Conservation (phyloP, 768 basidiomycete species). For the Exsudoporus frostii region DNA sequence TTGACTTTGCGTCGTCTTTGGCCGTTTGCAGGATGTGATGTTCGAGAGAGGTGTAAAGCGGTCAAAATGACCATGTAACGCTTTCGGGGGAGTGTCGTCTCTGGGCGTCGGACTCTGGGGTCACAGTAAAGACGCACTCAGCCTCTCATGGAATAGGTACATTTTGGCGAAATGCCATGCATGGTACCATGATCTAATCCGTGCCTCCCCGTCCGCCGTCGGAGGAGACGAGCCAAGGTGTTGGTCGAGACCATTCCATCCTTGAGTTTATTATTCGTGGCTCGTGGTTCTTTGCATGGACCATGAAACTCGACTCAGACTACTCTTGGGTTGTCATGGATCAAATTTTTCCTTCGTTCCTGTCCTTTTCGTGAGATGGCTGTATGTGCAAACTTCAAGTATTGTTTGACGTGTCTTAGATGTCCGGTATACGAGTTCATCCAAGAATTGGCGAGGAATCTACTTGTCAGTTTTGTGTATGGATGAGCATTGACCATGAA, state of each 20-base stretch:
- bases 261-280: slow-evolving; percentile 27
- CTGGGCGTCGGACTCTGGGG: no score
- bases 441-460: neutral
- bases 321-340: slow-evolving; percentile 20
- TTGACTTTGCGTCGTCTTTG: neutral
- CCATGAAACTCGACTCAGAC: slow-evolving; percentile 22
- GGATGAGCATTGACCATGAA: neutral
- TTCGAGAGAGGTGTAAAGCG: neutral
- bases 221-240: slow-evolving; percentile 2
- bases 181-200: neutral
- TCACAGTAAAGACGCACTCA: no score
- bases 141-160: no score
- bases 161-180: no score
- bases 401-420: neutral
- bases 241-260: neutral
- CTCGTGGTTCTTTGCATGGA: slow-evolving; percentile 9
- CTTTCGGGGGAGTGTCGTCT: no score
- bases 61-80: neutral
- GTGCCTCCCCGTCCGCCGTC: neutral
- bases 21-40: neutral
- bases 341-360: neutral
- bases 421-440: neutral
- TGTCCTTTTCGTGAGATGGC: slow-evolving; percentile 7
- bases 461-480: neutral
- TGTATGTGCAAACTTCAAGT: neutral